These are phyloP conservation scores for Petrea volubilis DNA, from an alignment of 257 asterid species.

Conservation along the genomic window DNA sequence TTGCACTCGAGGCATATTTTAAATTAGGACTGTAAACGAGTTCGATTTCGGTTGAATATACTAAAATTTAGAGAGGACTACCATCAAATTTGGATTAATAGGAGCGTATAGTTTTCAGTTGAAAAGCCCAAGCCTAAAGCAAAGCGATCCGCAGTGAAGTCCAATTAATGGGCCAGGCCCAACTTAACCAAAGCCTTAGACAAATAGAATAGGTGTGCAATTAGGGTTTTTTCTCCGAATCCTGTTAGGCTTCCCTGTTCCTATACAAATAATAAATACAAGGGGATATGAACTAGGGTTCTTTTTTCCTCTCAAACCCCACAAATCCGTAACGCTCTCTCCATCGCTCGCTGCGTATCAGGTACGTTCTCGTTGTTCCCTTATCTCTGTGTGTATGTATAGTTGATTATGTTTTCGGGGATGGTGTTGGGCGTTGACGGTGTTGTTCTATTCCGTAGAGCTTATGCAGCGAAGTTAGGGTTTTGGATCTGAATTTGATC, in stretches of 20 bases:
- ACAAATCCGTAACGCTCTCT: neutral
- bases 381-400: neutral
- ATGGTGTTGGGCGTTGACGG: neutral
- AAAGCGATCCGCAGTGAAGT: too few species aligned
- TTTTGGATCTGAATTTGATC: constrained; percentile 25
- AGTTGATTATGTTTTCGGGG: neutral
- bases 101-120: too few species aligned
- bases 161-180: constrained; percentile 11
- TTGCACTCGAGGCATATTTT: too few species aligned
- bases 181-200: neutral
- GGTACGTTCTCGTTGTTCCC: neutral
- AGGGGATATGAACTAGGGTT: constrained; percentile 8
- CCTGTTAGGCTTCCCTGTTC: too few species aligned
- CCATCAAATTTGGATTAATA: too few species aligned
- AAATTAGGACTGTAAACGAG: too few species aligned
- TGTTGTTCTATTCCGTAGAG: neutral
- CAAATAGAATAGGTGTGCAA: too few species aligned
- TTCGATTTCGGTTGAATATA: too few species aligned
- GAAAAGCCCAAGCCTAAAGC: too few species aligned
- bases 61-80: too few species aligned
- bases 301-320: neutral
- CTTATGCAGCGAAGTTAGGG: neutral
- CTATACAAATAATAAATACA: too few species aligned
- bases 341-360: constrained; percentile 6
- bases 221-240: too few species aligned